A percentile compares a stretch with the other conserved stretches of the same genome.
These are phyloP conservation scores for Stramenopiles sp. DNA, from an alignment of 352 stramenopile genomes.

Conservation along the genomic window DNA sequence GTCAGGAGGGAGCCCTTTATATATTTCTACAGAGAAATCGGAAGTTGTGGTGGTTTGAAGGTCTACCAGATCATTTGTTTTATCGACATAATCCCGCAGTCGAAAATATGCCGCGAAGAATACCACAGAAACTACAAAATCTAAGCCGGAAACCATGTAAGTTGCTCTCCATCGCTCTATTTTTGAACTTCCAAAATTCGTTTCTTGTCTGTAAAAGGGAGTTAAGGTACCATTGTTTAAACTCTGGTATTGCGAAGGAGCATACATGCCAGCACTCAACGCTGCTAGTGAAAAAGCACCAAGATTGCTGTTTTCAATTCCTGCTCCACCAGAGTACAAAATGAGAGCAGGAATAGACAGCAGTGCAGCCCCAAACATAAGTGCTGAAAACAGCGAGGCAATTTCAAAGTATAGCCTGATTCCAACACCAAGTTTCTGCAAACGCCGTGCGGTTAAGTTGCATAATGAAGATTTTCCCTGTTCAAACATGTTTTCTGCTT, in stretches of 20 bases:
- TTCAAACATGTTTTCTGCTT: background rate
- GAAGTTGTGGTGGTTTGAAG: background rate
- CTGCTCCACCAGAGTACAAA: background rate
- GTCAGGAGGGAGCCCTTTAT: background rate
- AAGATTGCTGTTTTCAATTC: background rate
- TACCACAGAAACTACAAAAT: background rate
- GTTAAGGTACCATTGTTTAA: background rate
- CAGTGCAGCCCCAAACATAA: background rate
- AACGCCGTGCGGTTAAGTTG: background rate
- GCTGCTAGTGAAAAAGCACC: background rate
- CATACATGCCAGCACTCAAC: background rate
- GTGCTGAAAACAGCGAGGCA: background rate
- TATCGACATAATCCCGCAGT: background rate
- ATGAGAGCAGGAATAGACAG: background rate
- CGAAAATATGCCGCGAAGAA: background rate
- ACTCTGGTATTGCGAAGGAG: background rate
- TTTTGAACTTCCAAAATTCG: background rate
- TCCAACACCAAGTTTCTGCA: background rate
- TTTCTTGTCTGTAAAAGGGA: background rate
- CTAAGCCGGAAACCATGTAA: background rate
- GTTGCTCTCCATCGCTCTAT: background rate
- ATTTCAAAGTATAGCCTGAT: background rate
- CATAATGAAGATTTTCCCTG: background rate
- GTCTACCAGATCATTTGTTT: background rate
- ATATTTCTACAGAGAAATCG: background rate